These are phyloP conservation scores for Psilocybe cubensis DNA, from an alignment of 768 basidiomycete species.

Conservation along the genomic window DNA sequence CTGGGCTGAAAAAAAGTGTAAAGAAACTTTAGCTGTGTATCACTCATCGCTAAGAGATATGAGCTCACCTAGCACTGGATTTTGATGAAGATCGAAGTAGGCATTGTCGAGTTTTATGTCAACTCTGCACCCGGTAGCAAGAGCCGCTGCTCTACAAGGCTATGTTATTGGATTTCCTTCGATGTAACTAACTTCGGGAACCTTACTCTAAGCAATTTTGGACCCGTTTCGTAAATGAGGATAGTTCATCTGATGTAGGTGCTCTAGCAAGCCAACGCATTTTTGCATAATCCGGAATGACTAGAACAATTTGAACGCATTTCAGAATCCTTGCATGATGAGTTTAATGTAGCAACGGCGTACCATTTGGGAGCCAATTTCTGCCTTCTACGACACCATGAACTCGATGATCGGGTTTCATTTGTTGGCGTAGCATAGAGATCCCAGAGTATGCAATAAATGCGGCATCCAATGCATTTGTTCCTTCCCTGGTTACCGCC, in stretches of 20 bases:
- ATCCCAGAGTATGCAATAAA: conserved; percentile 82
- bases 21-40: neutral
- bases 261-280: conserved; percentile 78
- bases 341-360: conserved; percentile 17
- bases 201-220: conserved; percentile 70
- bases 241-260: conserved; percentile 60
- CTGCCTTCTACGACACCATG: conserved; percentile 78
- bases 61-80: conserved; percentile 50
- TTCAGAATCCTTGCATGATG: conserved; percentile 1
- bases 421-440: conserved; percentile 84
- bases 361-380: conserved; percentile 73
- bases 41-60: neutral
- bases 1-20: conserved; percentile 40
- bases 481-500: conserved; percentile 60
- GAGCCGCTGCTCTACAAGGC: conserved; percentile 59
- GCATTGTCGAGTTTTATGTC: conserved; percentile 43
- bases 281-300: conserved; percentile 82
- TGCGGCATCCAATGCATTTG: conserved; percentile 88
- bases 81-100: conserved; percentile 65
- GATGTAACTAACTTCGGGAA: neutral
- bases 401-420: conserved; percentile 79
- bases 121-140: conserved; percentile 62
- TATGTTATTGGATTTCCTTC: neutral
- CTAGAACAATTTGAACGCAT: conserved; percentile 37
- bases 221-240: conserved; percentile 58